phyloP scores from a whole-genome alignment of 139 green algal species.

The Tetraselmis chui region DNA sequence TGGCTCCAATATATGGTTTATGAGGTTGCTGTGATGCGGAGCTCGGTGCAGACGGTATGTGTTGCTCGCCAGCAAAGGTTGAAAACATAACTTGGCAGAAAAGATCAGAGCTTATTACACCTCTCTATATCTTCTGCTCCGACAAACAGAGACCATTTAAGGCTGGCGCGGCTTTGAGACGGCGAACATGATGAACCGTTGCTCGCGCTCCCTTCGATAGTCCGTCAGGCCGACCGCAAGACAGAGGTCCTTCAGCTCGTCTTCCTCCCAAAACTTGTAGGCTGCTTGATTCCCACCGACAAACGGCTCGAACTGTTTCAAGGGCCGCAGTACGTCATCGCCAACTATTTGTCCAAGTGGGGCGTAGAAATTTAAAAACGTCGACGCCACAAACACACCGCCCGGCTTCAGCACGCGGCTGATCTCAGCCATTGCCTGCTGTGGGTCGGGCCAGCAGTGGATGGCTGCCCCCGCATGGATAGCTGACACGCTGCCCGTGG shows the following conservation, averaged over 20 bases:
- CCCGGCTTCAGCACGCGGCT: constrained; percentile 81
- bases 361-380: constrained; percentile 66
- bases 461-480: constrained; percentile 93
- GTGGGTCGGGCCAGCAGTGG: constrained; percentile 89
- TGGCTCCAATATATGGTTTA: too few species aligned
- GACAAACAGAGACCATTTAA: too few species aligned
- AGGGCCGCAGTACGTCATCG: constrained; percentile 51
- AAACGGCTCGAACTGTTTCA: constrained; percentile 40
- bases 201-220: constrained; percentile 47
- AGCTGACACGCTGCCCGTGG: constrained; percentile 65
- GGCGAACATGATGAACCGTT: constrained; percentile 82
- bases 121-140: too few species aligned
- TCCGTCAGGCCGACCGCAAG: constrained; percentile 44
- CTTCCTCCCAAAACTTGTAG: constrained; percentile 77
- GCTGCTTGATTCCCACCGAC: not conserved
- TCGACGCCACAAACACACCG: constrained; percentile 87
- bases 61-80: too few species aligned
- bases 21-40: too few species aligned
- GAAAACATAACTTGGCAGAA: too few species aligned
- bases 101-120: too few species aligned
- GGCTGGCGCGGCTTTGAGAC: constrained; percentile 73
- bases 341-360: constrained; percentile 68
- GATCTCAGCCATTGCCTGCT: constrained; percentile 79
- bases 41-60: too few species aligned
- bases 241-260: constrained; percentile 73